These are phyloP conservation scores for Monascus purpureus DNA, from an alignment of 495 filamentous ascomycete species.

Conservation along the genomic window DNA sequence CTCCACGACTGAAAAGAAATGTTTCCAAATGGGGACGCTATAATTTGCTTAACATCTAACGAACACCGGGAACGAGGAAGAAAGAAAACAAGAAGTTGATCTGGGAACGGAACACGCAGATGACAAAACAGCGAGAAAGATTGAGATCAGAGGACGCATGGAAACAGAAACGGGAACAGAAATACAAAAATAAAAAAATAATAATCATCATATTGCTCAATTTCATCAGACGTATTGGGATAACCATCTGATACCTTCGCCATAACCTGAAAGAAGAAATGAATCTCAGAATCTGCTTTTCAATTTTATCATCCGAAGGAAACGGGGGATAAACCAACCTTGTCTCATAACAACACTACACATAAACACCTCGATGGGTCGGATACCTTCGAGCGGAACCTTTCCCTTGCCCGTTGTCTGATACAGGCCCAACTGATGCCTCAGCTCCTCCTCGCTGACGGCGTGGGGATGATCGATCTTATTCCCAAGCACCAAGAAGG, in stretches of 20 bases:
- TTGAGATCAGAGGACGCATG: no score
- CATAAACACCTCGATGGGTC: conserved; percentile 98
- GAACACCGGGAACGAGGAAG: no score
- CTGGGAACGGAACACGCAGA: no score
- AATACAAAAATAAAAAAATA: not conserved
- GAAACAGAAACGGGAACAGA: not conserved
- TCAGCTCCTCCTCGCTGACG: conserved; percentile 85
- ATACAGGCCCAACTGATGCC: conserved; percentile 79
- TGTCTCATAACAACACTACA: conserved; percentile 97
- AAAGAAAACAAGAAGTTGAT: no score
- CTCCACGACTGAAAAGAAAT: no score
- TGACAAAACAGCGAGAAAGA: no score
- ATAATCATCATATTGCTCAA: not conserved
- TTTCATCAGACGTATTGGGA: conserved; percentile 42
- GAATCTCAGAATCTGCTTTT: no score
- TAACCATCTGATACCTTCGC: conserved; percentile 41
- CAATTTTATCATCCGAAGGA: no score
- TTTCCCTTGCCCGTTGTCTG: conserved; percentile 98
- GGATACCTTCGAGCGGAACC: conserved; percentile 83
- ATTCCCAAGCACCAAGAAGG: conserved; percentile 90
- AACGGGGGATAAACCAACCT: conserved; percentile 38
- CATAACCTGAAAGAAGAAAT: conserved; percentile 31
- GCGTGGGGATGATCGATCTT: conserved; percentile 98
- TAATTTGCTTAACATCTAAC: no score
- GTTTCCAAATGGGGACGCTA: no score